These are phyloP conservation scores for Neopestalotiopsis rosae DNA, from an alignment of 2,329 filamentous ascomycete genomes.

Conservation along the genomic window DNA sequence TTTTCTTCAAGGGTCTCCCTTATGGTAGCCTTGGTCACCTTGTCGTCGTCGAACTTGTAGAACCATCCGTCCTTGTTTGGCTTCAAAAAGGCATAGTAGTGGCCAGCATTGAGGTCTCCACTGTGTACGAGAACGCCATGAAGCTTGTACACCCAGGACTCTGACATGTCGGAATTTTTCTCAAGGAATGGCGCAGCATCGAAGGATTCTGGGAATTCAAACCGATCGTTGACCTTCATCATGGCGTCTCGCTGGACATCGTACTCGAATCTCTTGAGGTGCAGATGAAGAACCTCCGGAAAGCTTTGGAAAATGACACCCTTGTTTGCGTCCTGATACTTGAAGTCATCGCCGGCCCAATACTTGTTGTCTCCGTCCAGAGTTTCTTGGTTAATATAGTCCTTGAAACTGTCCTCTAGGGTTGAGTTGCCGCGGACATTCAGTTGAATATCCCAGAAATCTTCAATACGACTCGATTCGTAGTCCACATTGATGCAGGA, in stretches of 20 bases:
- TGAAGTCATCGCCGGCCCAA: conserved; percentile 86
- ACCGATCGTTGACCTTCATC: conserved; percentile 97
- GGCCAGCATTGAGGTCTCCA: conserved; percentile 93
- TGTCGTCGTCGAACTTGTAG: conserved; percentile 97
- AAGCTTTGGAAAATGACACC: conserved; percentile 97
- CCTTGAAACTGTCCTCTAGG: conserved; percentile 90
- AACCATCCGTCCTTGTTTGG: conserved; percentile 92
- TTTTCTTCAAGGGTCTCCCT: conserved; percentile 96
- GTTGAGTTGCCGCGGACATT: conserved; percentile 95
- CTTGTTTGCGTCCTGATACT: conserved; percentile 95
- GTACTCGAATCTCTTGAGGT: conserved; percentile 97
- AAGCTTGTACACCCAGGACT: conserved; percentile 89
- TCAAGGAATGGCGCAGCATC: conserved; percentile 88
- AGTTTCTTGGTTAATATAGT: conserved; percentile 96
- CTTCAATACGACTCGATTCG: conserved; percentile 92
- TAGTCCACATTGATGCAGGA: conserved; percentile 98
- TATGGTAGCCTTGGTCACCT: conserved; percentile 91
- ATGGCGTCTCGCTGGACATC: conserved; percentile 95
- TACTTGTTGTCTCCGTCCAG: conserved; percentile 99
- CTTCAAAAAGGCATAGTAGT: conserved; percentile 98
- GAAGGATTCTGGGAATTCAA: conserved; percentile 85
- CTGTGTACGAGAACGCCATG: conserved; percentile 97
- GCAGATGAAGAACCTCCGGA: conserved; percentile 90
- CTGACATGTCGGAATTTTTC: conserved; percentile 83
- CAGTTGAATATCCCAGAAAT: conserved; percentile 98